Evolutionary conservation across 169 alveolate genomes (phyloP).

Genomic region (Cryptosporidium muris): DNA sequence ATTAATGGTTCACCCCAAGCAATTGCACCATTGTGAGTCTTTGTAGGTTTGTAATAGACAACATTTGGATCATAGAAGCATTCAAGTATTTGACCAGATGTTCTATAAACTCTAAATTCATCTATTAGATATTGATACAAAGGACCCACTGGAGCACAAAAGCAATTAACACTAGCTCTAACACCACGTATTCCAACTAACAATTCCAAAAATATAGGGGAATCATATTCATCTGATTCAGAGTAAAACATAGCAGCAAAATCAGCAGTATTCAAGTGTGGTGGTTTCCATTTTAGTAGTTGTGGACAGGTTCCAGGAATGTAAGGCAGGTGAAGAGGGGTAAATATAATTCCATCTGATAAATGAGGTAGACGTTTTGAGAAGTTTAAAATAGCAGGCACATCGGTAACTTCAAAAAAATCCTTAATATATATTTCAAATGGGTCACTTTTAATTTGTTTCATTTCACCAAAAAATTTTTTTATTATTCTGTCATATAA

Average conservation of each 20-base stretch:
- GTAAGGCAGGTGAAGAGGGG: slow-evolving; percentile 90
- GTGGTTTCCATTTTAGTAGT: slow-evolving; percentile 95
- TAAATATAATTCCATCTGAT: slow-evolving; percentile 94
- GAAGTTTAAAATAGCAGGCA: slow-evolving; percentile 80
- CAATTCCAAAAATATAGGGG: slow-evolving; percentile 53
- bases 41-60: slow-evolving; percentile 25
- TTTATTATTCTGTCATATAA: background rate
- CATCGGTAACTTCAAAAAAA: slow-evolving; percentile 87
- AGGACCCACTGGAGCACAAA: slow-evolving; percentile 85
- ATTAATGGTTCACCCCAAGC: slow-evolving; percentile 42
- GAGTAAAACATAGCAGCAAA: slow-evolving; percentile 75
- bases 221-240: slow-evolving; percentile 29
- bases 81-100: slow-evolving; percentile 71
- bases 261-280: slow-evolving; percentile 92
- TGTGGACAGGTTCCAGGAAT: slow-evolving; percentile 93
- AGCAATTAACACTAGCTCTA: slow-evolving; percentile 70
- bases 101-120: slow-evolving; percentile 74
- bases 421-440: slow-evolving; percentile 82
- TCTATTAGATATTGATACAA: slow-evolving; percentile 81
- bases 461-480: no score
- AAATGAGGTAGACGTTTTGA: slow-evolving; percentile 90
- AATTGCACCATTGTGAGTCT: slow-evolving; percentile 42
- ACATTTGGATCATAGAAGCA: slow-evolving; percentile 63
- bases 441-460: slow-evolving; percentile 19
- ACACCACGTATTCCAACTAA: slow-evolving; percentile 63